A percentile compares a stretch with the other conserved stretches of the same genome.
Evolutionary conservation across 1,139 yeast genomes (phyloP).

Genomic region (Suhomyces coccinellae): DNA sequence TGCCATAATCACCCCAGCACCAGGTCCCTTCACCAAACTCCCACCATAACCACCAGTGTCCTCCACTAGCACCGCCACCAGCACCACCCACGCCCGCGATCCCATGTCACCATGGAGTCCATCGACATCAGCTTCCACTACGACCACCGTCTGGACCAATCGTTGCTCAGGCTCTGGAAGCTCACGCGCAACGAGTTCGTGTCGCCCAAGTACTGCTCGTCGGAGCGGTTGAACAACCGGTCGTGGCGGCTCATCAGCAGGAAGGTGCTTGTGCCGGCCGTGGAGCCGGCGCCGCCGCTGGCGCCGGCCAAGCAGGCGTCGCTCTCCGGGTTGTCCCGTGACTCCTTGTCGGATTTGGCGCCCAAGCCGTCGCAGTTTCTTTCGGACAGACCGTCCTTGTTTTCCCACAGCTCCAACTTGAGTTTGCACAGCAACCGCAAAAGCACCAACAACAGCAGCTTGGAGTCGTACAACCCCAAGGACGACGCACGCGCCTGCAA

Average conservation of each 20-base stretch:
- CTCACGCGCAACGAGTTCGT: constrained; percentile 16
- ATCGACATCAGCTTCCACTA: constrained; percentile 17
- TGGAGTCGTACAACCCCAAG: constrained; percentile 14
- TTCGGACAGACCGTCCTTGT: constrained; percentile 18
- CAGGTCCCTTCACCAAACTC: neutral
- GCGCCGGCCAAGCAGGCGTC: constrained; percentile 1
- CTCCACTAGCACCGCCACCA: neutral
- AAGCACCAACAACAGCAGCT: constrained; percentile 16
- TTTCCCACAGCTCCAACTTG: constrained; percentile 19
- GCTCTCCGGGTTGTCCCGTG: constrained; percentile 15
- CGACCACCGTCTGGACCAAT: constrained; percentile 18
- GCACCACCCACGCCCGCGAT: neutral
- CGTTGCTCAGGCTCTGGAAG: constrained; percentile 19
- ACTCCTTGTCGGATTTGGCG: constrained; percentile 16
- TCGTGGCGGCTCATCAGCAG: constrained; percentile 19
- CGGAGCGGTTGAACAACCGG: constrained; percentile 18
- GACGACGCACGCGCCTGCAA: constrained; percentile 4
- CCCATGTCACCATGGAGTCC: constrained; percentile 16
- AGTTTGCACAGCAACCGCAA: constrained; percentile 16
- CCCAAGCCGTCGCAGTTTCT: constrained; percentile 17
- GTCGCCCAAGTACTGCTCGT: constrained; percentile 13
- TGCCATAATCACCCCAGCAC: neutral
- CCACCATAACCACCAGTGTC: neutral
- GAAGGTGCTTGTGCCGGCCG: constrained; percentile 11
- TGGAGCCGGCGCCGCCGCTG: neutral